phyloP scores from a whole-genome alignment of 2,329 filamentous ascomycete genomes.

The Talaromyces sp. region DNA sequence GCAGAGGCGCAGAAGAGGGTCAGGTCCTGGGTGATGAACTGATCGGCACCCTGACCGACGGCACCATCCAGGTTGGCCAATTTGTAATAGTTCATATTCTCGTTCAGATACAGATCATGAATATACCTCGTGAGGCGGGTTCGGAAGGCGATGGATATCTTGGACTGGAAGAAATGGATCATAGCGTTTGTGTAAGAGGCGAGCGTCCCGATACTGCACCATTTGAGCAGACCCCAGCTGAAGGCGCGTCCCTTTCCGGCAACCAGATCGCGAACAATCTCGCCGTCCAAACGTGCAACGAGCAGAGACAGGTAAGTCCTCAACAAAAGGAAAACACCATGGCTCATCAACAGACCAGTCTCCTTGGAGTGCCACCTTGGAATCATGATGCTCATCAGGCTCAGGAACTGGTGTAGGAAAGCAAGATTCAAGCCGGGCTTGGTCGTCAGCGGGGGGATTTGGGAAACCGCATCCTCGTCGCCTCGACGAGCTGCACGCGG shows the following conservation, averaged over 20 bases:
- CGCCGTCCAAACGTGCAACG: conserved; percentile 87
- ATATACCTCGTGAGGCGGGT: conserved; percentile 94
- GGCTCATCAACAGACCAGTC: conserved; percentile 81
- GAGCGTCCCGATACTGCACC: conserved; percentile 88
- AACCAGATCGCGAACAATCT: conserved; percentile 94
- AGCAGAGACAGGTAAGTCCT: conserved; percentile 91
- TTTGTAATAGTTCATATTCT: conserved; percentile 95
- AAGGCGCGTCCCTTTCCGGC: conserved; percentile 87
- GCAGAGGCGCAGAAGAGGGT: conserved; percentile 92
- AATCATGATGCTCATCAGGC: conserved; percentile 95
- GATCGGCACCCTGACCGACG: conserved; percentile 85
- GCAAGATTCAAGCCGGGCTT: conserved; percentile 93
- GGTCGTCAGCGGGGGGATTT: conserved; percentile 80
- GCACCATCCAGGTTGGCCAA: conserved; percentile 88
- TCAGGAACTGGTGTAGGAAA: conserved; percentile 94
- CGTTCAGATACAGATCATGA: conserved; percentile 92
- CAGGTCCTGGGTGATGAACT: conserved; percentile 95
- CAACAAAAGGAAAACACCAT: conserved; percentile 83
- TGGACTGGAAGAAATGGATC: conserved; percentile 97
- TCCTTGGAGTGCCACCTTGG: conserved; percentile 95
- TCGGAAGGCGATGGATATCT: conserved; percentile 96
- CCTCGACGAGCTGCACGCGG: conserved; percentile 74
- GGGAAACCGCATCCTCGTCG: conserved; percentile 55
- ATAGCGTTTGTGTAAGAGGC: conserved; percentile 97
- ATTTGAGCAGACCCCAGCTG: conserved; percentile 84